These are phyloP conservation scores for Globisporangium middletonii DNA, from an alignment of 352 stramenopile genomes.

Conservation along the genomic window DNA sequence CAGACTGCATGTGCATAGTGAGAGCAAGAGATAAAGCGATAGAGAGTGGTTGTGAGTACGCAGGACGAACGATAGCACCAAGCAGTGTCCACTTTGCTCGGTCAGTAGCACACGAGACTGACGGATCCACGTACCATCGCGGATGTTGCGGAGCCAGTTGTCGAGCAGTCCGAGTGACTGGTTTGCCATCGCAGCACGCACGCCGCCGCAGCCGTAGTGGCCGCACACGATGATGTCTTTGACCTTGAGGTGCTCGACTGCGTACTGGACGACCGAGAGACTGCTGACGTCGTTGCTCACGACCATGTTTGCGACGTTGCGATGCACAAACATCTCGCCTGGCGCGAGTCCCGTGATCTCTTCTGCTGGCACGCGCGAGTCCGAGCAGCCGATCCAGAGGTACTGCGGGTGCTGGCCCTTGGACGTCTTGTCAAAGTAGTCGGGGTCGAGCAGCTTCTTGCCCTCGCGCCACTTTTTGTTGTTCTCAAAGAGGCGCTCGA, in stretches of 20 bases:
- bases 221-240: constrained; percentile 85
- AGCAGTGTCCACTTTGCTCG: constrained; percentile 28
- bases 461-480: constrained; percentile 71
- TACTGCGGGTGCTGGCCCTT: constrained; percentile 84
- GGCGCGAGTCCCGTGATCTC: constrained; percentile 80
- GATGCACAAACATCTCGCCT: constrained; percentile 89
- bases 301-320: constrained; percentile 85
- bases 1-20: constrained; percentile 31
- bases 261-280: constrained; percentile 63
- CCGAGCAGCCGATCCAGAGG: constrained; percentile 88
- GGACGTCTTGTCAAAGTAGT: constrained; percentile 77
- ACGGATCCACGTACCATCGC: constrained; percentile 22
- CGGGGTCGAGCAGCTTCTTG: constrained; percentile 54
- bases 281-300: constrained; percentile 65
- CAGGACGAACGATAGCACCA: not conserved
- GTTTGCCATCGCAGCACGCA: constrained; percentile 47
- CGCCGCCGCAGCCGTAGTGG: constrained; percentile 86
- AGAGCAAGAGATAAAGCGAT: too few species aligned
- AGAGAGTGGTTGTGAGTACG: too few species aligned
- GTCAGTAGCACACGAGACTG: too few species aligned
- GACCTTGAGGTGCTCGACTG: constrained; percentile 75
- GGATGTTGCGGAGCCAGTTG: constrained; percentile 76
- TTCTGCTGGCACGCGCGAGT: constrained; percentile 83
- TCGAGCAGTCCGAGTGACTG: constrained; percentile 39
- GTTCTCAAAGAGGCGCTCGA: constrained; percentile 63